Base-by-base conservation (phyloP, 2,329 filamentous ascomycete genomes). In the Colletotrichum tanaceti region DNA sequence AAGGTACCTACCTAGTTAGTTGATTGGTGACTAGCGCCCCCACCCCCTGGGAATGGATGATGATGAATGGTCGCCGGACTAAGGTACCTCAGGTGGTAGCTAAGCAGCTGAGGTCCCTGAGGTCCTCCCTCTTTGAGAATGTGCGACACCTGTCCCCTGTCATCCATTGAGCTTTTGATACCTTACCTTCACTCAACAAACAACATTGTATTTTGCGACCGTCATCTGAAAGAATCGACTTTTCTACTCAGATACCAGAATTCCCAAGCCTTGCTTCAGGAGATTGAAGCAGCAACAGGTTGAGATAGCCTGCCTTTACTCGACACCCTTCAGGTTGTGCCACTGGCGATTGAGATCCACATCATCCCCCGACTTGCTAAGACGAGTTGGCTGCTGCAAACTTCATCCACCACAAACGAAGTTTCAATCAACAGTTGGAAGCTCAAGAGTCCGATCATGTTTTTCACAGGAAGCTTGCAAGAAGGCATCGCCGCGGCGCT, bases 401-500 rank as follows among this genome's bases (percentile, higher is more conserved):
- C 1, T 58, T 41, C 41, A 24, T n/a, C 28, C 32, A 13, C 54
- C 10, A 44, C 16, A n/a, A 24, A 9, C 24, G 38, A 24, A 20
- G 1, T 0, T 1, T n/a, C 22, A 35, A n/a, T 7, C 4, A 5
- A 55, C 16, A 24, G 2, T n/a, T 7, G 22, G 9, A 32, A 18
- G 16, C 18, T 16, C n/a, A n/a, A 41, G 4, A 5, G 18, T 10
- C 70, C 60, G 72, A 77, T 54, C 49, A 94, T 97, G 90, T 98
- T 97, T 80, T 94, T 94, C 77, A 76, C 90, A 69, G 94, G 94
- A 20, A 89, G 89, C 70, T 80, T 98, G 22, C 92, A 97, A 74
- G 90, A 91, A 74, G 94, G 93, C 67, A 97, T 98, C 73, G 85
- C 87, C 39, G 83, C 87, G 22, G 93, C 94, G 14, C 85, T 98